Base-by-base conservation (phyloP, 805 yeast genomes). In the Kurtzmaniella cleridarum region DNA sequence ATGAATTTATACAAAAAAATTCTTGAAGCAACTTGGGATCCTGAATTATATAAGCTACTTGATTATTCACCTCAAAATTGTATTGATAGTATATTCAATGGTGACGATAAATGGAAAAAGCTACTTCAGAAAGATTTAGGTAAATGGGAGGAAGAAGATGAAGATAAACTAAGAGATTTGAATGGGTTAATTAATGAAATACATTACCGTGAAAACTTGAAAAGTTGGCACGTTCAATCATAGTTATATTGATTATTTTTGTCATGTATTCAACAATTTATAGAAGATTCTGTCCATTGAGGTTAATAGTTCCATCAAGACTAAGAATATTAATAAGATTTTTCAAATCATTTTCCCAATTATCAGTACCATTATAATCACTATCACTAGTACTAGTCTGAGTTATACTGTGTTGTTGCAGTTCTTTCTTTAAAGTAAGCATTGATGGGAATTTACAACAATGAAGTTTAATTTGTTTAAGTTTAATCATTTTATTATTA, bases 31-130 rank as follows among this genome's bases (percentile, higher is more conserved):
- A 69, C 79, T 0, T 81, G 87, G 88, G 85, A 79, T 40, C 73
- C 72, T 0, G 68, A 66, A 35, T 50, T 69, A 30, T 59, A 59
- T 54, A 65, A 65, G 40, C 57, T 62, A 34, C 54, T 66, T 76
- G 84, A 62, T 66, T 69, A 55, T 35, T 66, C 80, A 10, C 91
- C 96, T 0, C 72, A 73, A 36, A 85, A 81, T 41, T 77, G 90
- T 45, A 71, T 89, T 9, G 78, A 79, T 26, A 95, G 87, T 57
- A 83, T 90, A 2, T 73, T 86, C 41, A 71, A 75, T 23, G 84
- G 85, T 24, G 84, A 86, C 1, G 75, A 76, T 37, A 37, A 35
- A 33, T 39, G 40, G 47, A 34, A 29, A 17, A 30, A 34, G 15
- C 13, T 23, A 8, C 17, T 41, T 6, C 32, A 32, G 5, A 26